Conservation (phyloP, 2,329 filamentous ascomycete genomes). For the Apiospora koreana region DNA sequence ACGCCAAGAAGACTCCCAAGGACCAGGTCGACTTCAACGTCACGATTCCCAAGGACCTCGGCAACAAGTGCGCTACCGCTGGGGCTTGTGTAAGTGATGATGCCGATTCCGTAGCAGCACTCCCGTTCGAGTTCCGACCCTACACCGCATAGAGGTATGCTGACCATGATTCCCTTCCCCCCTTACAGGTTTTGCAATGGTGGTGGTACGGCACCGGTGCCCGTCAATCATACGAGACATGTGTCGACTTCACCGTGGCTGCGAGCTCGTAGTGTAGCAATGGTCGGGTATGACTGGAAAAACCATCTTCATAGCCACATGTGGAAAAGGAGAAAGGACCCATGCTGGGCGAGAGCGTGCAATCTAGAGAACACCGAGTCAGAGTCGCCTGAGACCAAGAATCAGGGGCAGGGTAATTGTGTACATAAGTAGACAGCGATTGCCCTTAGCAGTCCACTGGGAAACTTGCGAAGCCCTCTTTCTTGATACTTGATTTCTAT, state of each 20-base stretch:
- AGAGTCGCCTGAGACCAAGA: too few species aligned
- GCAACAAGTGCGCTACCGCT: slow-evolving; percentile 42
- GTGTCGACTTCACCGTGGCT: slow-evolving; percentile 19
- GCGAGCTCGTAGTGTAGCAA: background rate
- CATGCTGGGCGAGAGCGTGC: too few species aligned
- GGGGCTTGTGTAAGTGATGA: slow-evolving; percentile 46
- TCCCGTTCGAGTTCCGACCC: too few species aligned
- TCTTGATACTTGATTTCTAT: too few species aligned
- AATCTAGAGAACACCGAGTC: too few species aligned
- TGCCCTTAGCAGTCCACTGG: too few species aligned
- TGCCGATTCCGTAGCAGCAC: background rate
- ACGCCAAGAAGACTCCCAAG: slow-evolving; percentile 39
- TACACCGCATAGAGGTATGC: background rate
- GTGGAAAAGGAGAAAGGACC: too few species aligned
- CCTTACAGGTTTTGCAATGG: slow-evolving; percentile 46
- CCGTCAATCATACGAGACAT: slow-evolving; percentile 24
- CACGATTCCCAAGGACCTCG: slow-evolving; percentile 52
- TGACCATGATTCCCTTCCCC: background rate
- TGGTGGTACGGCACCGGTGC: slow-evolving; percentile 49
- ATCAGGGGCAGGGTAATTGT: too few species aligned
- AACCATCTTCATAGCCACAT: too few species aligned
- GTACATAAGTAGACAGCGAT: too few species aligned
- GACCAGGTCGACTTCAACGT: slow-evolving; percentile 52
- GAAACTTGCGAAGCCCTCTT: too few species aligned
- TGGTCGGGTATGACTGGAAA: too few species aligned